Evolutionary conservation across 1,284 basidiomycete genomes (phyloP).

Genomic region (Tilletia caries): DNA sequence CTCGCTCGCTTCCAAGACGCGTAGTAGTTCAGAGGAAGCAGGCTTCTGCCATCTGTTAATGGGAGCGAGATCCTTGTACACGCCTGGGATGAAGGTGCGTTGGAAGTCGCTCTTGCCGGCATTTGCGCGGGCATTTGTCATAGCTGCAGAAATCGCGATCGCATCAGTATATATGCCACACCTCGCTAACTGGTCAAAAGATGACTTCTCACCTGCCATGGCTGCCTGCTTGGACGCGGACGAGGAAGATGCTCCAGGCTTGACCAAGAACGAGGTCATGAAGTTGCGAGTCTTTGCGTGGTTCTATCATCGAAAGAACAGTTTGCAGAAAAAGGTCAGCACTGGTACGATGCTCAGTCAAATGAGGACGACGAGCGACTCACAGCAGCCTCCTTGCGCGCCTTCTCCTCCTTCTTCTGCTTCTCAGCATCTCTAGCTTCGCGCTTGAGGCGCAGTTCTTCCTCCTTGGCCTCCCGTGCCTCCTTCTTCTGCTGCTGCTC

Average conservation of each 20-base stretch:
- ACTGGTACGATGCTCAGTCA: too few species aligned
- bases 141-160: neutral
- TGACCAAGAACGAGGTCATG: conserved; percentile 45
- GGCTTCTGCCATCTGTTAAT: conserved; percentile 36
- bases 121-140: conserved; percentile 16
- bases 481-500: conserved; percentile 62
- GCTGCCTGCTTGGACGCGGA: conserved; percentile 8
- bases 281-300: conserved; percentile 38
- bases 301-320: neutral
- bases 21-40: conserved; percentile 9
- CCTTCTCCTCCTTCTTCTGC: conserved; percentile 21
- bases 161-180: neutral
- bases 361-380: neutral
- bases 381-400: conserved; percentile 5
- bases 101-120: conserved; percentile 38
- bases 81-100: conserved; percentile 44
- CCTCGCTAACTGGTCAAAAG: neutral
- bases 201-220: conserved; percentile 3
- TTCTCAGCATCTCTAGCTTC: conserved; percentile 15
- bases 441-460: neutral
- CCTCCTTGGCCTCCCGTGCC: conserved; percentile 15
- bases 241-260: conserved; percentile 25
- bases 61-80: conserved; percentile 47
- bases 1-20: neutral
- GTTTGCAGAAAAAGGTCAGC: neutral